Evolutionary conservation across 2,329 filamentous ascomycete species (phyloP), one percentile per base, ranked within the genome.

Genomic region (Aotearoamyces nothofagi): DNA sequence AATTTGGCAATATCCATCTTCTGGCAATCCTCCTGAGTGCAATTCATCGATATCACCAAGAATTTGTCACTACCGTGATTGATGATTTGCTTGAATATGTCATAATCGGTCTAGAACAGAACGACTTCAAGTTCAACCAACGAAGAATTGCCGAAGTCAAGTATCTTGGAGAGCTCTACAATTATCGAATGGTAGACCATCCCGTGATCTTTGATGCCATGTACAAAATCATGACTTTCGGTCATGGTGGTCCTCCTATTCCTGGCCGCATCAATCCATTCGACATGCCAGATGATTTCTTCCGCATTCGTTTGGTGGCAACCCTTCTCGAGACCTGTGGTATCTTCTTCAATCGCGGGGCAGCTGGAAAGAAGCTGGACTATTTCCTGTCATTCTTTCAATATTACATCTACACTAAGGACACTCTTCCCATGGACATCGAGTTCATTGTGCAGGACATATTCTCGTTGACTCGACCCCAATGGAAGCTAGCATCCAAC

Each of bases 71-170:
- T 32, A 71, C 70, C n/a, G 75, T 94, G 26, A 82, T 98, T 37
- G 90, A 98, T 50, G 84, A 87, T 38, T 59, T 96, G 5, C 63
- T 96, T 10, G 92, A 98, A 53, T 78, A 81, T 5, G 78, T 98
- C 39, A 78, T 69, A 1, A 68, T 92, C 39, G 90, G 90, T 1
- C 63, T 98, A 3, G 90, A 98, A 53, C 72, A 86, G 42, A 96
- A 96, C 44, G 90, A 98, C 50, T 98, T 94, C 64, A 86, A 92
- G 45, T 92, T 84, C 57, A 94, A 92, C 49, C 90, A 98, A 54
- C 78, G 86, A 34, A 78, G 90, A 13, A 77, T 98, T 37, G 82
- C 92, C 3, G 87, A 96, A 52, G 82, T 93, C 46, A 96, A 94
- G 50, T 98, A 94, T 49, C 63, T 98, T 4, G 86, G 82, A 13